Base-by-base conservation (phyloP, 73 alveolate species). In the Vitrella brassicaformis region DNA sequence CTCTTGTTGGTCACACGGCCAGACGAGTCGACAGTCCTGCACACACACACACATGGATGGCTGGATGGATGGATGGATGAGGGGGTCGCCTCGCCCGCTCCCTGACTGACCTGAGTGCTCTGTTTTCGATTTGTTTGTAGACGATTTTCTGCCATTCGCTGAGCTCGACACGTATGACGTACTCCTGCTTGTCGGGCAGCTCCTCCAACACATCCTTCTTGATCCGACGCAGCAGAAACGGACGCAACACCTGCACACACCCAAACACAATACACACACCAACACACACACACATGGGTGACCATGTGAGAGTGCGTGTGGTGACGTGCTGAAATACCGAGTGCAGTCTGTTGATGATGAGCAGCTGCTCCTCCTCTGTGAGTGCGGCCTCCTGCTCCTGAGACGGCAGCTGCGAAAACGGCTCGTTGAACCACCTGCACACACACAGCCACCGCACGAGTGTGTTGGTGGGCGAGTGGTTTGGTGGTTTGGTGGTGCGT, bases 151-250 rank as follows among this genome's bases (percentile, higher is more conserved):
- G 92, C 99, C 99, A 96, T 0, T 95, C 93, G 26, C 96, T 82
- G 68, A 93, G 90, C 65, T 92, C 98, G 30, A 94, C 94, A 74
- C 93, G 94, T 67, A 96, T 92, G 56, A 96, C 98, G 81, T 84
- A 91, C 85, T 96, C 99, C 22, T 91, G 89, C 86, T 96, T 96
- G 77, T 93, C 88, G 28, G 99, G 99, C 64, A 96, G 87, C 82
- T 96, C 98, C 73, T 87, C 86, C 86, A 94, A 98, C 27, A 96
- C 99, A 73, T 96, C 99, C 81, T 88, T 90, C 82, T 96, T 96
- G 65, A 92, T 98, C 90, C 99, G 90, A 91, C 99, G 90, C 31
- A 96, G 84, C 76, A 96, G 85, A 89, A 96, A 96, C 4, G 99
- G 99, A 75, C 98, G 71, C 66, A 96, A 88, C 27, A 96, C 98